Conservation (phyloP, 345 rosid species). For the Eucalyptus sideroxylon region DNA sequence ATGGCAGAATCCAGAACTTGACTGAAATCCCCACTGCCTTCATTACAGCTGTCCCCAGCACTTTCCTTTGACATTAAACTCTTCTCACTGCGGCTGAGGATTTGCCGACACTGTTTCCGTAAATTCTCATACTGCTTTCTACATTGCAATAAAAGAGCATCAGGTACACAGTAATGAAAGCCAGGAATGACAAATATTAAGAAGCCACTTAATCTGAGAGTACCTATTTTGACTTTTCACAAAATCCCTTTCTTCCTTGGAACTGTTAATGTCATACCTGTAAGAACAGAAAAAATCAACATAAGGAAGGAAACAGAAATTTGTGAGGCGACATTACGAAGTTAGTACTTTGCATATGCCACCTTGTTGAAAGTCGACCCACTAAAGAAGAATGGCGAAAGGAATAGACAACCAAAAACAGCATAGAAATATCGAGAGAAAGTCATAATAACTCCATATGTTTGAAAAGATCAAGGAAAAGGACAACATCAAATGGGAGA, state of each 20-base stretch:
- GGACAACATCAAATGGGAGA: background rate
- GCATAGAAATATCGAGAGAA: background rate
- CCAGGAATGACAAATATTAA: background rate
- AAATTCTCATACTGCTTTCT: conserved; percentile 64
- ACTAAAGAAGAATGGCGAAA: background rate
- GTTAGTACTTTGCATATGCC: background rate
- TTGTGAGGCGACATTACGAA: background rate
- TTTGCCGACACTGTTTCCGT: conserved; percentile 43
- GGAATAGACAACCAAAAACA: background rate
- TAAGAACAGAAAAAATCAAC: background rate
- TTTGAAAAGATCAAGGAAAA: background rate
- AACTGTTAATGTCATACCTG: conserved; percentile 67
- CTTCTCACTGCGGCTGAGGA: conserved; percentile 20
- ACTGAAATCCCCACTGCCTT: conserved; percentile 23
- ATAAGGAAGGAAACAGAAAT: background rate
- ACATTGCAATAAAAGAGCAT: background rate
- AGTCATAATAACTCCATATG: background rate
- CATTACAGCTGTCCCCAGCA: conserved; percentile 18
- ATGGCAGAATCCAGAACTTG: conserved; percentile 30
- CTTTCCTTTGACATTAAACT: conserved; percentile 23
- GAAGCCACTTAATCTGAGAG: background rate
- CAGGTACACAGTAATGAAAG: background rate
- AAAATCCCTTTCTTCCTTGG: conserved; percentile 55
- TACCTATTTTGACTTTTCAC: conserved; percentile 50
- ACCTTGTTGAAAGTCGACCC: background rate